Percentiles rank a stretch among this genome's conserved stretches.
phyloP scores from a whole-genome alignment of 805 yeast species.

The Pichia membranifaciens region DNA sequence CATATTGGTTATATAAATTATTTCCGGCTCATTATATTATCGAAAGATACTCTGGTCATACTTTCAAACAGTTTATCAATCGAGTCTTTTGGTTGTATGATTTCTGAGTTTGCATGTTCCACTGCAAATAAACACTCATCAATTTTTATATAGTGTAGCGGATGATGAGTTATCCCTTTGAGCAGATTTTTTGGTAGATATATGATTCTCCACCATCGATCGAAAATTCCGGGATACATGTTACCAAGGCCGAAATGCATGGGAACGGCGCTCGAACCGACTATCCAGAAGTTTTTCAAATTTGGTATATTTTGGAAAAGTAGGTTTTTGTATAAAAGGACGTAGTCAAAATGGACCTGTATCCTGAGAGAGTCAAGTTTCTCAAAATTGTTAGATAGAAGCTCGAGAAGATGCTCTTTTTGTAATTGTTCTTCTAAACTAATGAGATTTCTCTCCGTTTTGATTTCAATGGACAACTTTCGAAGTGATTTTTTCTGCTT shows the following conservation, averaged over 20 bases:
- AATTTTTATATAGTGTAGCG: conserved; percentile 40
- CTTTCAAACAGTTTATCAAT: conserved; percentile 43
- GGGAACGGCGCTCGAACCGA: conserved; percentile 47
- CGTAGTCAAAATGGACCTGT: conserved; percentile 30
- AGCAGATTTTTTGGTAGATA: conserved; percentile 43
- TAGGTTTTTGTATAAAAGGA: conserved; percentile 25
- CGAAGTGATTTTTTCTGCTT: conserved; percentile 16
- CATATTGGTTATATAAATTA: not conserved
- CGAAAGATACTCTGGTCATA: conserved; percentile 18
- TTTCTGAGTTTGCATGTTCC: conserved; percentile 14
- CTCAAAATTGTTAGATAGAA: conserved; percentile 16
- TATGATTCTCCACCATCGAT: conserved; percentile 52
- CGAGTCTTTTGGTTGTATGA: conserved; percentile 38
- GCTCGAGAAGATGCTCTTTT: conserved; percentile 14
- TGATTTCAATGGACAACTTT: conserved; percentile 24
- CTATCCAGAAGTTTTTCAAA: conserved; percentile 37
- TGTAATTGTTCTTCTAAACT: conserved; percentile 18
- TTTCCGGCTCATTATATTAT: not conserved
- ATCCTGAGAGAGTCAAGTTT: conserved; percentile 36
- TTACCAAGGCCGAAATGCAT: conserved; percentile 52
- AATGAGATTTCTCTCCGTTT: conserved; percentile 18
- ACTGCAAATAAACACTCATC: conserved; percentile 45
- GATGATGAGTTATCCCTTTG: conserved; percentile 6
- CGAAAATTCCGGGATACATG: conserved; percentile 47
- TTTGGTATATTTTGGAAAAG: conserved; percentile 25